Percentiles rank a stretch among this genome's conserved stretches.
Conservation (phyloP, 2,329 filamentous ascomycete genomes). For the Paraconiothyrium sp. region DNA sequence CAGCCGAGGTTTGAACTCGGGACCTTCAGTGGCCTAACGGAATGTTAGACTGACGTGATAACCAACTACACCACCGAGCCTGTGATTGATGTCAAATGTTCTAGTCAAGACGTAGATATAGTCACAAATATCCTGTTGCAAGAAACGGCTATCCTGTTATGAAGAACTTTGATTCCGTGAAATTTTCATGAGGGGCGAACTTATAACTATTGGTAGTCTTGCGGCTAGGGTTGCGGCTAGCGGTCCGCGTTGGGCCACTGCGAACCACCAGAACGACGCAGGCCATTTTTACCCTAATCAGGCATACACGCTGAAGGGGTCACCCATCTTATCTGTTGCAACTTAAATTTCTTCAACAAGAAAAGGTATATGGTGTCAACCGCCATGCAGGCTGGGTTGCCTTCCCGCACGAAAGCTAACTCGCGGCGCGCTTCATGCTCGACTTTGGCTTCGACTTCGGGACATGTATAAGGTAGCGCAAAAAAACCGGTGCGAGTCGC, state of each 20-base stretch:
- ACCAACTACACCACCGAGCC: conserved; percentile 56
- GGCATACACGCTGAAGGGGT: not conserved
- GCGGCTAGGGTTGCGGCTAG: not conserved
- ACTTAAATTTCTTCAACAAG: no score
- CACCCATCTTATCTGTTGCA: no score
- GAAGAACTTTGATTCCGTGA: not conserved
- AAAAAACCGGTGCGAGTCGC: no score
- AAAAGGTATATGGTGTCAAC: no score
- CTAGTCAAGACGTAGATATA: no score
- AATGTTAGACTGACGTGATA: conserved; percentile 58
- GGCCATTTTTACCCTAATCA: not conserved
- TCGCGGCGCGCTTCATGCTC: no score
- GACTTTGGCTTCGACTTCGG: no score
- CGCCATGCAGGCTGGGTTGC: no score
- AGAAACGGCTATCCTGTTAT: no score
- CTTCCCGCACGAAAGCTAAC: no score
- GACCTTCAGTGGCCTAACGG: conserved; percentile 15
- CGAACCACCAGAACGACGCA: not conserved
- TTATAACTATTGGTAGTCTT: not conserved
- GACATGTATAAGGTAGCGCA: no score
- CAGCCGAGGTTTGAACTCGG: conserved; percentile 18
- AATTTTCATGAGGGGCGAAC: not conserved
- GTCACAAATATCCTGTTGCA: no score
- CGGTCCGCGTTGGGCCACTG: not conserved
- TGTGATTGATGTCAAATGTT: conserved; percentile 12